Percentiles rank a stretch among this genome's conserved stretches.
Evolutionary conservation across 768 basidiomycete genomes (phyloP).

Genomic region (Serpula lacrymans): DNA sequence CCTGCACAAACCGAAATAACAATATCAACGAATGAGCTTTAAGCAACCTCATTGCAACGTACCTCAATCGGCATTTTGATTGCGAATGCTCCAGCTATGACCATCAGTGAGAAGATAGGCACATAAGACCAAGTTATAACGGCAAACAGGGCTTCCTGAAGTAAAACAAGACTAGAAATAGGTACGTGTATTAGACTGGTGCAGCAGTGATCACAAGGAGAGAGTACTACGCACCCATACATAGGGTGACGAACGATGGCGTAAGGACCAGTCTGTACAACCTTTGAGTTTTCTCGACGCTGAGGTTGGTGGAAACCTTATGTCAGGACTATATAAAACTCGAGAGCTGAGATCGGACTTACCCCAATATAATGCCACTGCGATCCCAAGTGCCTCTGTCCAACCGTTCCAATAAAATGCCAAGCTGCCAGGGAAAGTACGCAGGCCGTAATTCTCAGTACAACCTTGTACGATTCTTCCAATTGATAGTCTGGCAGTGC

Average conservation of each 20-base stretch:
- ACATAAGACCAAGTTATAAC: constrained; percentile 33
- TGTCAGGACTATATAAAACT: background rate
- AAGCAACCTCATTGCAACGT: background rate
- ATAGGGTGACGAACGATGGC: constrained; percentile 33
- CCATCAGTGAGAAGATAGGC: constrained; percentile 24
- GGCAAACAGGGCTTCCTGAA: constrained; percentile 20
- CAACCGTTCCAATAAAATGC: constrained; percentile 12
- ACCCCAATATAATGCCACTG: constrained; percentile 33
- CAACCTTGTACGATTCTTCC: constrained; percentile 16
- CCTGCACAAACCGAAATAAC: too few species aligned
- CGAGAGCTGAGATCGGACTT: background rate
- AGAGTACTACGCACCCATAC: constrained; percentile 24
- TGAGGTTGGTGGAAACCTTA: constrained; percentile 9
- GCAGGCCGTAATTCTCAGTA: constrained; percentile 26
- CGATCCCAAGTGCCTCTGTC: constrained; percentile 18
- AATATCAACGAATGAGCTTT: too few species aligned
- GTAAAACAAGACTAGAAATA: constrained; percentile 15
- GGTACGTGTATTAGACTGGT: constrained; percentile 7
- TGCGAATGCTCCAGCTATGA: constrained; percentile 22
- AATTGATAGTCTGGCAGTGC: constrained; percentile 23
- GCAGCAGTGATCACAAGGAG: too few species aligned
- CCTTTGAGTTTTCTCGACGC: constrained; percentile 26
- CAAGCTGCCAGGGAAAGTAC: constrained; percentile 18
- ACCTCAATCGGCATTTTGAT: constrained; percentile 35
- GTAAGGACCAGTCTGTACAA: constrained; percentile 32